These are phyloP conservation scores for Acacia crassicarpa DNA, from an alignment of 306 rosid genomes.

Conservation along the genomic window DNA sequence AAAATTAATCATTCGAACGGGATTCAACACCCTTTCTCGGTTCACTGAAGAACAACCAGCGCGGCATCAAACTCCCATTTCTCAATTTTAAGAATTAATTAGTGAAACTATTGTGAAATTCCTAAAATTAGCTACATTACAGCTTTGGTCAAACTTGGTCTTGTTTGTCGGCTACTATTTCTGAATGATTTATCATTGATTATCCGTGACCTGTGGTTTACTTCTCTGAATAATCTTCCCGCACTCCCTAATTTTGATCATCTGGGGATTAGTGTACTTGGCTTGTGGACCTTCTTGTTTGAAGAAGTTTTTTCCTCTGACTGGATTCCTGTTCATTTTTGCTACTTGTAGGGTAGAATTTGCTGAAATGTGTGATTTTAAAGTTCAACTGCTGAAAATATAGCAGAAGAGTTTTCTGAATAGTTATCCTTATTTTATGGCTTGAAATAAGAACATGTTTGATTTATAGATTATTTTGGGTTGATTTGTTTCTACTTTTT, in stretches of 20 bases:
- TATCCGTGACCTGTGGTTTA: background rate
- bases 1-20: too few relatives aligned
- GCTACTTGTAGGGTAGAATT: background rate
- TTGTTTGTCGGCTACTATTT: background rate
- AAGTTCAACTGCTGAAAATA: background rate
- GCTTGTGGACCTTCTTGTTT: background rate
- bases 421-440: background rate
- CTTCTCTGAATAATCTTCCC: background rate
- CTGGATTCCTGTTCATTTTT: background rate
- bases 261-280: background rate
- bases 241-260: background rate
- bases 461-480: background rate
- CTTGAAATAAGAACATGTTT: background rate
- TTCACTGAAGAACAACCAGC: too few relatives aligned
- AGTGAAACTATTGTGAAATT: too few relatives aligned
- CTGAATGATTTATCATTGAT: background rate
- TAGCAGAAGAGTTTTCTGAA: background rate
- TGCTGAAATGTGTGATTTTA: background rate
- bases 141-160: background rate
- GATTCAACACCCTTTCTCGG: too few relatives aligned
- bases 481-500: background rate
- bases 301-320: background rate
- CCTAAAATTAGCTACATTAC: too few relatives aligned
- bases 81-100: too few relatives aligned
- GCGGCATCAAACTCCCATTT: too few relatives aligned